Conservation (phyloP, 768 basidiomycete genomes). For the Tulasnella sp. region DNA sequence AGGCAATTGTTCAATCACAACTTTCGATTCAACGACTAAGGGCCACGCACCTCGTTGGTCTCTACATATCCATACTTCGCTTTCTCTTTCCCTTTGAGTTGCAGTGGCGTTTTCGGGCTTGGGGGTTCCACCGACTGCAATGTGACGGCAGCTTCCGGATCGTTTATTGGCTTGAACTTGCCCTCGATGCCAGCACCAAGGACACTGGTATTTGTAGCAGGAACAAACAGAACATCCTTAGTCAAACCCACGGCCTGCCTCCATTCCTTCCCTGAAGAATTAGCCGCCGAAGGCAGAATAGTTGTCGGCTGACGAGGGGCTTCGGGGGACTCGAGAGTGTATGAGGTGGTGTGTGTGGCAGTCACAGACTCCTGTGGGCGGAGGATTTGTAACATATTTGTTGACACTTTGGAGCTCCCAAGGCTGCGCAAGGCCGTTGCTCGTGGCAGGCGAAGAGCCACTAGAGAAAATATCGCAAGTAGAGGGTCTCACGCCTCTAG, state of each 20-base stretch:
- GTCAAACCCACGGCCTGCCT: constrained; percentile 1
- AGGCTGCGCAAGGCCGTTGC: too few relatives aligned
- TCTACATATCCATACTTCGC: neutral
- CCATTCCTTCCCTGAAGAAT: constrained; percentile 11
- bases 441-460: too few relatives aligned
- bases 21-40: constrained; percentile 12
- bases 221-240: constrained; percentile 14
- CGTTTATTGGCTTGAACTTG: constrained; percentile 76
- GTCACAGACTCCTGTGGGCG: too few relatives aligned
- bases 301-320: too few relatives aligned
- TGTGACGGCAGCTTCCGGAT: constrained; percentile 13
- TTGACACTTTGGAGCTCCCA: too few relatives aligned
- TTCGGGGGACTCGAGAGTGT: too few relatives aligned
- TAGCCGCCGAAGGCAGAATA: neutral
- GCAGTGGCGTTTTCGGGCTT: constrained; percentile 39
- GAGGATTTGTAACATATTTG: too few relatives aligned
- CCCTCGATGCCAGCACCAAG: constrained; percentile 13
- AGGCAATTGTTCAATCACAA: neutral
- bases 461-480: too few relatives aligned
- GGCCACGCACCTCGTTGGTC: neutral
- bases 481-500: too few relatives aligned
- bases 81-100: constrained; percentile 37
- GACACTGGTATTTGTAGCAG: constrained; percentile 13
- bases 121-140: neutral
- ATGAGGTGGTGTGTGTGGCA: too few relatives aligned